phyloP scores from a whole-genome alignment of 2,329 filamentous ascomycete species.

The Penicillium expansum region DNA sequence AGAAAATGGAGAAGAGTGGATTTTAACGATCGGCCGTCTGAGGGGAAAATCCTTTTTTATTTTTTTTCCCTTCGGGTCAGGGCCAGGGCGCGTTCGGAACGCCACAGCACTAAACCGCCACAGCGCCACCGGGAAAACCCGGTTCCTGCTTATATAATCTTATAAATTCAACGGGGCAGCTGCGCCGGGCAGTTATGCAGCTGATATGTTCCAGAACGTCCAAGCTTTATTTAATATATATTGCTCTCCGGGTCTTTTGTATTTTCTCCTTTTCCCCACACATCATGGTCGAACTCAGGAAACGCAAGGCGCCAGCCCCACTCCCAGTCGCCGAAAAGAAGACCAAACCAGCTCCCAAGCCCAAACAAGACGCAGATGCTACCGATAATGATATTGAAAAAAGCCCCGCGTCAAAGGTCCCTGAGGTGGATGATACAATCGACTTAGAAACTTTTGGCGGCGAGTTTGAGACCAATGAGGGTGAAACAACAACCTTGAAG shows the following conservation, averaged over 20 bases:
- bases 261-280: neutral
- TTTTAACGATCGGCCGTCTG: slow-evolving; percentile 5
- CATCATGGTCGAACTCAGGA: slow-evolving; percentile 57
- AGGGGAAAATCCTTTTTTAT: slow-evolving; percentile 4
- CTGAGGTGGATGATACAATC: slow-evolving; percentile 52
- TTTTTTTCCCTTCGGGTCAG: slow-evolving; percentile 6
- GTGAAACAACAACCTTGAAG: slow-evolving; percentile 74
- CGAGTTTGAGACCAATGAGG: slow-evolving; percentile 82
- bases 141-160: neutral
- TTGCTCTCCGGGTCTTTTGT: neutral
- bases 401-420: slow-evolving; percentile 19
- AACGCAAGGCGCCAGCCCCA: slow-evolving; percentile 56
- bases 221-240: neutral
- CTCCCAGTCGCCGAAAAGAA: slow-evolving; percentile 41
- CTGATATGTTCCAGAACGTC: slow-evolving; percentile 1
- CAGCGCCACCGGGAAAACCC: neutral
- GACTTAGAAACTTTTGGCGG: slow-evolving; percentile 57
- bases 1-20: slow-evolving; percentile 11
- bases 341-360: slow-evolving; percentile 31
- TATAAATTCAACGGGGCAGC: neutral
- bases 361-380: slow-evolving; percentile 29
- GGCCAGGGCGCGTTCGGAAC: slow-evolving; percentile 3
- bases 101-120: neutral
- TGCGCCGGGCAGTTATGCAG: neutral
- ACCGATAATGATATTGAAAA: slow-evolving; percentile 13